Evolutionary conservation across 2,329 filamentous ascomycete genomes (phyloP), one percentile per base, ranked within the genome.

Genomic region (Phialophora macrospora): DNA sequence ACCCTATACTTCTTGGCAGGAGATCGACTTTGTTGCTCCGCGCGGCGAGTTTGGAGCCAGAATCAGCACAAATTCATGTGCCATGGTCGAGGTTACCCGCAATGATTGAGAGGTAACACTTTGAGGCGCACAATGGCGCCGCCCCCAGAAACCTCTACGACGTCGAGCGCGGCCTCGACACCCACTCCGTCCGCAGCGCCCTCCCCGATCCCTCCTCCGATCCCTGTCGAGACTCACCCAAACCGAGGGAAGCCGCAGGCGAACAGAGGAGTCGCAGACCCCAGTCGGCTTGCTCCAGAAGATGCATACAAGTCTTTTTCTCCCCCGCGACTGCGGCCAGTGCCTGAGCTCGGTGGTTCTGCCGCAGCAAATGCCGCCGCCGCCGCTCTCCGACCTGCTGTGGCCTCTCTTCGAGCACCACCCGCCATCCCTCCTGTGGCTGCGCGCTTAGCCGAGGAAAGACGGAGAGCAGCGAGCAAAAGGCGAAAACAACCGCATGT

Each of bases 251-350:
- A 68, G 55, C 70, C 71, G 41, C 72, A 74, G 22, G 73, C 74
- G 32, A 74, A 75, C 51, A 76, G 77, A 24, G 75, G 77, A 32
- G 81, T 82, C 54, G 77, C 82, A 60, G 86, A 88, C 72, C 88
- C 88, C 32, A 88, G 85, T 58, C 88, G 88, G 68, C 87, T 96
- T 49, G 89, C 91, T 3, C 92, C 92, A 17, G 90, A 94, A 80
- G 92, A 96, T 85, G 92, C 92, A 62, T 91, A 92, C 78, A 84
- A 87, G 73, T 80, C 84, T 14, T 77, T 83, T 17, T 87, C 88
- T 1, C 86, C 89, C 44, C 87, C 88, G 4, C 84, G 87, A 61
- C 77, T 78, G 57, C 79, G 80, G 58, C 77, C 79, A 8, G 72
- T 76, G 3, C 74, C 75, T 3, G 74, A 75, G 17, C 64, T 80